Base-by-base conservation (phyloP, 2,329 filamentous ascomycete species). In the Diaporthe citriasiana region DNA sequence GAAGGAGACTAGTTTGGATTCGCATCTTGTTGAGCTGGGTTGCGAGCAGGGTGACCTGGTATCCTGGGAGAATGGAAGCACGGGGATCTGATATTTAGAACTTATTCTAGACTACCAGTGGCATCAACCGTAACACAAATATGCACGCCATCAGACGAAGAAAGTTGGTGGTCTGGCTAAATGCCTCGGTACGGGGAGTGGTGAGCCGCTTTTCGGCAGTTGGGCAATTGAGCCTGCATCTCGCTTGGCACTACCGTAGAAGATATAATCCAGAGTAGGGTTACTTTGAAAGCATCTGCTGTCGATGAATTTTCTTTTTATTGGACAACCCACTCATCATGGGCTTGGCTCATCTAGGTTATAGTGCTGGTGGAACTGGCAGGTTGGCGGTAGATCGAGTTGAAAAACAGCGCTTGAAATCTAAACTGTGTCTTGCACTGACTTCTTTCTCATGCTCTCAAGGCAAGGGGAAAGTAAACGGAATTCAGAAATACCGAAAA, bases 1-100 rank as follows among this genome's bases (percentile, higher is more conserved):
- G 42, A 35, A 65, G 19, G 27, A 65, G 27, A 50, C 60, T 65
- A 35, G 60, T 35, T 65, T 65, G 60, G 22, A 65, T 35, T 25
- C 42, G 45, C 60, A 65, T 65, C 7, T 27, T 65, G 7, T 35
- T 35, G 42, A 50, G 30, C 42, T 50, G 42, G 42, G 19, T 50
- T 50, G 42, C 22, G 6, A 50, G 42, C 19, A 50, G 42, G 27
- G 12, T 50, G 42, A 25, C 27, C 17, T 65, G 42, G 10, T 50
- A 30, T 25, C 42, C 42, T 50, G 27, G 6, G 3, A 35, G 27
- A 50, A 35, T n/a, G 60, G 60, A 65, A 35, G 60, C 60, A 65
- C 19, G 60, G 27, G 25, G 22, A 35, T n/a, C 19, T 65, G 27
- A 25, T 65, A 19, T 50, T 17, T 50, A 50, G 60, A 12, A 65